These are phyloP conservation scores for Lecanicillium sp. DNA, from an alignment of 2,329 filamentous ascomycete species.

Conservation along the genomic window DNA sequence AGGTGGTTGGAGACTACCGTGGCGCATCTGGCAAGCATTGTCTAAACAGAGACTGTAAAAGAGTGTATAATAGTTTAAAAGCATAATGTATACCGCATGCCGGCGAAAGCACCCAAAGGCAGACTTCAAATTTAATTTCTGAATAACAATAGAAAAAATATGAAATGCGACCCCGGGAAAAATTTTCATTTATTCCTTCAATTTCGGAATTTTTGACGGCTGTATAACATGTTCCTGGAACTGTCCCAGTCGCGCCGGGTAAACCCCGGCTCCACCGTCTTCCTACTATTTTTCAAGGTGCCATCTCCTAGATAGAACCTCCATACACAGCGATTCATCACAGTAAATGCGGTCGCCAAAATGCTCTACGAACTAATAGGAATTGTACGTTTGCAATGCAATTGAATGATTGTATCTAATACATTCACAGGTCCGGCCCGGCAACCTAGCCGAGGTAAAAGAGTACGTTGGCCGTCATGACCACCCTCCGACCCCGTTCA, in stretches of 20 bases:
- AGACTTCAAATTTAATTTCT: no score
- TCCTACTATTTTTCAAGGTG: constrained; percentile 14
- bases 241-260: constrained; percentile 26
- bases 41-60: constrained; percentile 42
- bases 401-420: no score
- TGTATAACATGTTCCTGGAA: no score
- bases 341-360: constrained; percentile 31
- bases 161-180: no score
- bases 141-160: no score
- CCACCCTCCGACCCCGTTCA: constrained; percentile 2
- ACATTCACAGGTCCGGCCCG: constrained; percentile 71
- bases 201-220: no score
- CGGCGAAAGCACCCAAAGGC: background rate
- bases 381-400: constrained; percentile 64
- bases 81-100: background rate
- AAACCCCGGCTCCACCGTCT: constrained; percentile 22
- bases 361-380: constrained; percentile 99
- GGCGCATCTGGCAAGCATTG: constrained; percentile 56
- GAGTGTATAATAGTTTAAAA: background rate
- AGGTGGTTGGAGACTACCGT: constrained; percentile 74
- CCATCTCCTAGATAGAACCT: background rate
- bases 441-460: constrained; percentile 86
- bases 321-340: constrained; percentile 8
- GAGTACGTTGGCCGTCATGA: constrained; percentile 56
- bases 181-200: no score